Evolutionary conservation across 2,329 filamentous ascomycete genomes (phyloP).

Genomic region (Colletotrichum orbiculare): DNA sequence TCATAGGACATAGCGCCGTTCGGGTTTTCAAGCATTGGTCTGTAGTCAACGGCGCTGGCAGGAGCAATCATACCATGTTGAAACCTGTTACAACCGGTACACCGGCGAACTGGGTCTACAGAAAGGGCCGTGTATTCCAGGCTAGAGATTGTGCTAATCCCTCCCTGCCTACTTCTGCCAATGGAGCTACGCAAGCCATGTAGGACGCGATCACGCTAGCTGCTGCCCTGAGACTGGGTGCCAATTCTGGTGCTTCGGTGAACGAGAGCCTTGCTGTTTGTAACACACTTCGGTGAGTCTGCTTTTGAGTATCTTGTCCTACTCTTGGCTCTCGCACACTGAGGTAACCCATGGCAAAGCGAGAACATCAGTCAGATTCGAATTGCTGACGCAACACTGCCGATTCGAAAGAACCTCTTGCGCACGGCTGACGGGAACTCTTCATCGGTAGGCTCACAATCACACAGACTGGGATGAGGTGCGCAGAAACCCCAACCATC

Average conservation of each 20-base stretch:
- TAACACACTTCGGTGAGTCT: neutral
- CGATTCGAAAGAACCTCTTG: neutral
- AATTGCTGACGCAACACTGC: neutral
- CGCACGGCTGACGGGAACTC: neutral
- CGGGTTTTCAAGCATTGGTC: neutral
- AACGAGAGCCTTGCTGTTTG: neutral
- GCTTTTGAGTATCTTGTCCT: neutral
- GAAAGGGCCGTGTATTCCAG: neutral
- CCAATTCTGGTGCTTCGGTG: neutral
- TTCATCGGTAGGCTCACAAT: neutral
- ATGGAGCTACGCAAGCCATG: neutral
- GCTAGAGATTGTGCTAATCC: neutral
- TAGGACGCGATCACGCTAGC: neutral
- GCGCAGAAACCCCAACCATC: neutral
- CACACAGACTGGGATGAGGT: neutral
- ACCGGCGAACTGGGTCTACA: neutral
- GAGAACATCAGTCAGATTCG: neutral
- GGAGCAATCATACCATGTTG: neutral
- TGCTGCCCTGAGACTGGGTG: neutral
- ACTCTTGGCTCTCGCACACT: neutral
- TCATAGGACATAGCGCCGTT: neutral
- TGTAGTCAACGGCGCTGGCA: neutral
- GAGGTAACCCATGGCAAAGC: neutral
- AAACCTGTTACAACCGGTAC: neutral
- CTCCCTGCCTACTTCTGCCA: neutral